Evolutionary conservation across 257 asterid genomes (phyloP).

Genomic region (Pogostemon cablin): DNA sequence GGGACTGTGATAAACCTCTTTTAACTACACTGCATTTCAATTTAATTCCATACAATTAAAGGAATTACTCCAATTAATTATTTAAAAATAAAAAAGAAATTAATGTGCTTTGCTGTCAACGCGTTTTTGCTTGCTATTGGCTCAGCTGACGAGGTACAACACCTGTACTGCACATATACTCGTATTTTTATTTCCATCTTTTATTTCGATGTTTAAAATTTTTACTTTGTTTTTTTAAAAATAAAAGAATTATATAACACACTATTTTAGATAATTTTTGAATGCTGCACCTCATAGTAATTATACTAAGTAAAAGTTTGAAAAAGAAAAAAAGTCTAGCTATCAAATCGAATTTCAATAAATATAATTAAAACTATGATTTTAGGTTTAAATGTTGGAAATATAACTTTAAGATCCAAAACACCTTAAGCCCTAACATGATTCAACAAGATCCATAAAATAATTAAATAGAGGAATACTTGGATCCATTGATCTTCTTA

Average conservation of each 20-base stretch:
- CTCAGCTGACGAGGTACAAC: constrained; percentile 51
- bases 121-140: constrained; percentile 57
- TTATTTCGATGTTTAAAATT: not conserved
- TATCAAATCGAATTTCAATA: too few species aligned
- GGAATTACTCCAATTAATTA: constrained; percentile 15
- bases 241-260: not conserved
- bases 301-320: too few species aligned
- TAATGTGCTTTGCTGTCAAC: constrained; percentile 68
- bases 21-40: constrained; percentile 27
- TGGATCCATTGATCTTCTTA: too few species aligned
- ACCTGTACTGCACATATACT: constrained; percentile 27
- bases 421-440: too few species aligned
- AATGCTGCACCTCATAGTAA: too few species aligned
- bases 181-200: not conserved
- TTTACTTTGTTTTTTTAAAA: not conserved
- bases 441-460: too few species aligned
- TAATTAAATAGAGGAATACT: too few species aligned
- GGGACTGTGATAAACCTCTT: constrained; percentile 19
- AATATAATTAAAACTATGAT: too few species aligned
- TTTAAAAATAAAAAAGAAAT: constrained; percentile 40
- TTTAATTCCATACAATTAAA: not conserved
- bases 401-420: too few species aligned
- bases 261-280: too few species aligned
- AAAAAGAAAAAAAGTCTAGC: too few species aligned
- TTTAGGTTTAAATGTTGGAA: too few species aligned